Conservation (phyloP, 768 basidiomycete genomes). For the Kwoniella sp. region DNA sequence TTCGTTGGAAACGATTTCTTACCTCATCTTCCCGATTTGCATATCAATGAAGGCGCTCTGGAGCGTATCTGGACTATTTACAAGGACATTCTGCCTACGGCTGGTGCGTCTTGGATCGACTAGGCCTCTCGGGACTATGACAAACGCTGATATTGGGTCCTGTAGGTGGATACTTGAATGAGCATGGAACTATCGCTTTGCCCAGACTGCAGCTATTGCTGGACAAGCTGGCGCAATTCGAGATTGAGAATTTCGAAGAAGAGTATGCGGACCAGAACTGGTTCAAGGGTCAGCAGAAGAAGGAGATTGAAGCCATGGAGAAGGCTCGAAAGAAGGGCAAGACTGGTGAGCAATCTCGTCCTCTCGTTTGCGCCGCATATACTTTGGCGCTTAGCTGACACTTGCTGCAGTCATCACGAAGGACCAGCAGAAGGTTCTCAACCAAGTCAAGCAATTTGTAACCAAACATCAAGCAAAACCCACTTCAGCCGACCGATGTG, state of each 20-base stretch:
- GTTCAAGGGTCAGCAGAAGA: slow-evolving; percentile 89
- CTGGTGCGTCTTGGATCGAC: slow-evolving; percentile 64
- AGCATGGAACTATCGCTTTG: slow-evolving; percentile 78
- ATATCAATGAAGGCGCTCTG: slow-evolving; percentile 95
- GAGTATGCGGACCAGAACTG: slow-evolving; percentile 87
- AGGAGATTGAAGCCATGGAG: slow-evolving; percentile 70
- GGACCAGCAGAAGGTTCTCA: slow-evolving; percentile 75
- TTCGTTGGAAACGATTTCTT: slow-evolving; percentile 94
- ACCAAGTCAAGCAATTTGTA: slow-evolving; percentile 76
- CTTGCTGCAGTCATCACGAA: slow-evolving; percentile 67
- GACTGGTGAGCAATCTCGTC: slow-evolving; percentile 62
- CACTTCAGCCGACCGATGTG: slow-evolving; percentile 58
- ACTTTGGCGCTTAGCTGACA: too few relatives aligned
- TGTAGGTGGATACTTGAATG: slow-evolving; percentile 89
- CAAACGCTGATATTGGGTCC: slow-evolving; percentile 1
- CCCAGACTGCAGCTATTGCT: slow-evolving; percentile 80
- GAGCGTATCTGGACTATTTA: slow-evolving; percentile 93
- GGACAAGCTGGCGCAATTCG: slow-evolving; percentile 84
- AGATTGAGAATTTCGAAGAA: slow-evolving; percentile 86
- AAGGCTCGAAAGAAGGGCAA: slow-evolving; percentile 63
- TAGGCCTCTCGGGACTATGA: not conserved
- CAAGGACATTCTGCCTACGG: slow-evolving; percentile 77
- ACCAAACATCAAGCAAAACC: slow-evolving; percentile 48
- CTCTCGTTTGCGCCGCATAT: not conserved
- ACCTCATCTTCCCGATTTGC: slow-evolving; percentile 92